Conservation (phyloP, 2,329 filamentous ascomycete species). For the Cadophora gregata region DNA sequence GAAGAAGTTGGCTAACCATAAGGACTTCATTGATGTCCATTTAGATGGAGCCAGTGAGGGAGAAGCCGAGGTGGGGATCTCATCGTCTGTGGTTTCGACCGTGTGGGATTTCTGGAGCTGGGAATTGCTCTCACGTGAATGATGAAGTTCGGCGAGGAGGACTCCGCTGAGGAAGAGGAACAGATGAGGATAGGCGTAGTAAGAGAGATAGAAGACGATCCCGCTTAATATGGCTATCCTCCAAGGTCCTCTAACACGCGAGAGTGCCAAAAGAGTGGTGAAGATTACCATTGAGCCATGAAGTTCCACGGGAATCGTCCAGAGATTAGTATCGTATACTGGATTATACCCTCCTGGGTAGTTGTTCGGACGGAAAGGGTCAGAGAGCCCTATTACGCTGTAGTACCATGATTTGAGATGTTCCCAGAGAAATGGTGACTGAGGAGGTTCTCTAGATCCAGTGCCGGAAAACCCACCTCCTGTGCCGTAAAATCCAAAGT, state of each 20-base stretch:
- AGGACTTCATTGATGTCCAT: conserved; percentile 8
- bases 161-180: conserved; percentile 32
- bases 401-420: conserved; percentile 16
- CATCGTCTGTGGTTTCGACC: neutral
- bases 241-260: conserved; percentile 11
- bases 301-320: conserved; percentile 36
- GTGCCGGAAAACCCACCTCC: conserved; percentile 7
- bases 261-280: conserved; percentile 27
- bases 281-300: conserved; percentile 34
- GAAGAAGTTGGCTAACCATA: conserved; percentile 23
- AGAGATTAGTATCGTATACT: conserved; percentile 24
- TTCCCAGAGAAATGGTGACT: conserved; percentile 13
- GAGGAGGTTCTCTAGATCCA: neutral
- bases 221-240: conserved; percentile 6
- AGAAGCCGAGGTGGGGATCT: neutral
- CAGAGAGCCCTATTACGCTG: conserved; percentile 5
- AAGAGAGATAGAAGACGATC: conserved; percentile 22
- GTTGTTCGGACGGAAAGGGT: neutral
- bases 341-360: neutral
- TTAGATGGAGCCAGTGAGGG: neutral
- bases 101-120: neutral
- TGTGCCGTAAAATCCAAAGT: conserved; percentile 16
- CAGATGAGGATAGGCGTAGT: conserved; percentile 27
- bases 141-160: conserved; percentile 27
- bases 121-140: neutral